These are phyloP conservation scores for Limtongia smithiae DNA, from an alignment of 805 yeast species.

Conservation along the genomic window DNA sequence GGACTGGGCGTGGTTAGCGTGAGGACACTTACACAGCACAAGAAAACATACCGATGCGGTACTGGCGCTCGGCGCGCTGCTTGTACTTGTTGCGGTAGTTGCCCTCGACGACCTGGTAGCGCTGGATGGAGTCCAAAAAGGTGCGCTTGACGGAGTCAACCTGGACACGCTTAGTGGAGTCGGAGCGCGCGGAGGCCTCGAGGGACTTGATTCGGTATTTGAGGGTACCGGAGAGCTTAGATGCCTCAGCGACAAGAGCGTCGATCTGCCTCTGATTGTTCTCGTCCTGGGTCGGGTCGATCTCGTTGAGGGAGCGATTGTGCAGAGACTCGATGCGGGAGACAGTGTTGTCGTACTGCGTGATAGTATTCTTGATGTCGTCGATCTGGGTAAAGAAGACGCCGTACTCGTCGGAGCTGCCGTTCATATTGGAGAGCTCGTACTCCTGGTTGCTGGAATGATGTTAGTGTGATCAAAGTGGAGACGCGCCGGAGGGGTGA, in stretches of 20 bases:
- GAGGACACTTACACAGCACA: slow-evolving; percentile 65
- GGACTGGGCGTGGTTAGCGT: slow-evolving; percentile 58
- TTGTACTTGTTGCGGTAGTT: slow-evolving; percentile 79
- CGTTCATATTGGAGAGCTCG: slow-evolving; percentile 23
- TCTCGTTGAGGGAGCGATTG: slow-evolving; percentile 65
- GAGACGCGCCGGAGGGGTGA: no score
- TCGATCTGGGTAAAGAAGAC: slow-evolving; percentile 65
- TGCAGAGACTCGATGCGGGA: slow-evolving; percentile 69
- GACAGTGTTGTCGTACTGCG: slow-evolving; percentile 65
- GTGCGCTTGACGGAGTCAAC: slow-evolving; percentile 83
- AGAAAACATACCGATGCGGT: slow-evolving; percentile 63
- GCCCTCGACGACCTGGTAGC: slow-evolving; percentile 80
- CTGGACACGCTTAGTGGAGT: slow-evolving; percentile 80
- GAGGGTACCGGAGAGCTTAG: slow-evolving; percentile 69
- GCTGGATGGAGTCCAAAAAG: slow-evolving; percentile 82
- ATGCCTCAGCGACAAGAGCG: slow-evolving; percentile 69
- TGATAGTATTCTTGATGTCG: slow-evolving; percentile 62
- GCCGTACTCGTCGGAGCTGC: slow-evolving; percentile 21
- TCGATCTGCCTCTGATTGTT: slow-evolving; percentile 74
- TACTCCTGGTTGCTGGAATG: slow-evolving; percentile 17
- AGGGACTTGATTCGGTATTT: slow-evolving; percentile 73
- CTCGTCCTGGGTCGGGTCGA: slow-evolving; percentile 60
- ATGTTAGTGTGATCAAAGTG: no score
- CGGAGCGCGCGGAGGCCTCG: slow-evolving; percentile 51
- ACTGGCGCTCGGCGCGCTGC: slow-evolving; percentile 88